Conservation (phyloP, 306 rosid species). For the Glycine soja region DNA sequence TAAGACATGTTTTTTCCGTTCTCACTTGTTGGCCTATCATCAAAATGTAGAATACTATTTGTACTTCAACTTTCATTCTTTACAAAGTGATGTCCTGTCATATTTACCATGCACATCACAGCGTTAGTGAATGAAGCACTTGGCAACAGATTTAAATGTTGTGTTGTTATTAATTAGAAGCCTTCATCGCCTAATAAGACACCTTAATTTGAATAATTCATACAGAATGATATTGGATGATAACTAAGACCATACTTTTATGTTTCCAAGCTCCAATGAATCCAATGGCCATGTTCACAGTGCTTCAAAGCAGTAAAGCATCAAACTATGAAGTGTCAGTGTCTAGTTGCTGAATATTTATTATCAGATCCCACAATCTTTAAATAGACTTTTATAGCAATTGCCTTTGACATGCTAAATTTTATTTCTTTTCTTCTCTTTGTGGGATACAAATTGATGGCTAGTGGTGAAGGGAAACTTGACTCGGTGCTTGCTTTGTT, state of each 20-base stretch:
- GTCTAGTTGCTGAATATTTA: not conserved
- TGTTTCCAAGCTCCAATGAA: not conserved
- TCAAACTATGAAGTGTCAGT: not conserved
- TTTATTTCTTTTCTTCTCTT: not conserved
- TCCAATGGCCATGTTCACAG: too few relatives aligned
- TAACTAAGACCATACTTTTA: not conserved
- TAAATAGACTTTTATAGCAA: not conserved
- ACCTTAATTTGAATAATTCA: not conserved
- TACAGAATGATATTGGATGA: not conserved
- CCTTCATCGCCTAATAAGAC: constrained; percentile 12
- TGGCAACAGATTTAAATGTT: constrained; percentile 5
- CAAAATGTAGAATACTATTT: not conserved
- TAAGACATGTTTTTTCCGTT: not conserved
- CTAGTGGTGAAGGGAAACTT: constrained; percentile 34
- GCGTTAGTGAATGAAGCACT: not conserved
- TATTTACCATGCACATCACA: constrained; percentile 2
- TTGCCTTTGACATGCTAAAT: not conserved
- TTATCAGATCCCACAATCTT: not conserved
- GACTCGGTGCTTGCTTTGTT: constrained; percentile 3
- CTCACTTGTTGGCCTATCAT: not conserved
- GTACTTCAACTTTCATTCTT: not conserved
- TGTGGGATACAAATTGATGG: constrained; percentile 5
- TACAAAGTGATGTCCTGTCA: not conserved
- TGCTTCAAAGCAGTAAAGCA: too few relatives aligned
- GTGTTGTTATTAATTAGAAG: not conserved